These are phyloP conservation scores for Candida smagusa DNA, from an alignment of 1,139 yeast species.

Conservation along the genomic window DNA sequence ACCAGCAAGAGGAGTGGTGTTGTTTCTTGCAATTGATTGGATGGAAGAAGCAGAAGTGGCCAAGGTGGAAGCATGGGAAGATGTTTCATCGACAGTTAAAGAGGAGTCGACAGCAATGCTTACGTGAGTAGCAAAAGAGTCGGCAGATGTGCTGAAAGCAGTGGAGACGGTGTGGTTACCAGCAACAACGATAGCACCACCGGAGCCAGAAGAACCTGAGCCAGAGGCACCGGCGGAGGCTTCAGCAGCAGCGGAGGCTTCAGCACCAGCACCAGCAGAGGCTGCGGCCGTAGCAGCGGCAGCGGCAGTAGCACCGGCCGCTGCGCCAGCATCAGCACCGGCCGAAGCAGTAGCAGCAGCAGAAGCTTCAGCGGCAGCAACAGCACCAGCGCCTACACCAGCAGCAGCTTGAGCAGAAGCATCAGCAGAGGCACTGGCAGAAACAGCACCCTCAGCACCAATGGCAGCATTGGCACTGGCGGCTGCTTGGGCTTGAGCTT, in stretches of 20 bases:
- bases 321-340: conserved; percentile 8
- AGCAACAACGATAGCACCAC: conserved; percentile 16
- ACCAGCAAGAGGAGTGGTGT: conserved; percentile 5
- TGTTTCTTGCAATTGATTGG: neutral
- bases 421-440: conserved; percentile 7
- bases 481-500: conserved; percentile 3
- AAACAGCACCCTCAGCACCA: conserved; percentile 8
- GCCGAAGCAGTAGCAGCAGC: conserved; percentile 7
- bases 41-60: conserved; percentile 17
- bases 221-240: conserved; percentile 12
- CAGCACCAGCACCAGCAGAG: conserved; percentile 47
- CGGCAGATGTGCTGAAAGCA: conserved; percentile 18
- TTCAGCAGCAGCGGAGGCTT: conserved; percentile 47
- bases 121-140: conserved; percentile 5
- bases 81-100: conserved; percentile 2
- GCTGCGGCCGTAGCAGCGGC: conserved; percentile 52
- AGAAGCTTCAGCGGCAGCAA: conserved; percentile 5
- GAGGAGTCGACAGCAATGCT: conserved; percentile 11
- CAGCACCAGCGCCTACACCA: conserved; percentile 19
- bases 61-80: conserved; percentile 21
- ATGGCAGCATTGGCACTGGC: conserved; percentile 9
- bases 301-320: conserved; percentile 29
- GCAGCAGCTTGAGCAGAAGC: conserved; percentile 3
- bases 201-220: conserved; percentile 13
- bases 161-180: conserved; percentile 40